A percentile compares a stretch with the other conserved stretches of the same genome.
Evolutionary conservation across 352 stramenopile species (phyloP).

Genomic region (Globisporangium sylvaticum): DNA sequence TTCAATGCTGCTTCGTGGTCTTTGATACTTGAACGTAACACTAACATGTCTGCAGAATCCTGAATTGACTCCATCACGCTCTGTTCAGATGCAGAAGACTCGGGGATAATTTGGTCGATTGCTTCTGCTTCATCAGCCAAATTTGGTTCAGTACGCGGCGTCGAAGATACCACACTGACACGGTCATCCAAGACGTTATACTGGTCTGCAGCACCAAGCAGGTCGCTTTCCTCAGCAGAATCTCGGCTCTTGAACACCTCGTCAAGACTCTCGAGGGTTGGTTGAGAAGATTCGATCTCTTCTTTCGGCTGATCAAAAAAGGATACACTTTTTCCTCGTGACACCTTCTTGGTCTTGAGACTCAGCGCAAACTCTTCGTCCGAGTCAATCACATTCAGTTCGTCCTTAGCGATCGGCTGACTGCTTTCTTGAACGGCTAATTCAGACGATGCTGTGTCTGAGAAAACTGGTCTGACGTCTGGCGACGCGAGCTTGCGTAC

Average conservation of each 20-base stretch:
- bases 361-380: slow-evolving; percentile 12
- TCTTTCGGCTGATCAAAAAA: slow-evolving; percentile 1
- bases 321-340: slow-evolving; percentile 8
- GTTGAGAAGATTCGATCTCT: background rate
- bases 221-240: background rate
- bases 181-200: background rate
- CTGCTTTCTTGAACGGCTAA: background rate
- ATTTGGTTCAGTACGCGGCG: background rate
- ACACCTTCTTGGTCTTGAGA: background rate
- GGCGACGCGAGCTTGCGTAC: background rate
- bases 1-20: too few relatives aligned
- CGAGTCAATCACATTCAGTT: background rate
- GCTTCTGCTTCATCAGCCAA: background rate
- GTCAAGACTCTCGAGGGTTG: background rate
- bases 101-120: background rate
- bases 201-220: background rate
- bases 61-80: background rate
- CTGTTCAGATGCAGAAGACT: background rate
- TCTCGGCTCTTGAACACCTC: background rate
- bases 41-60: too few relatives aligned
- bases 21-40: too few relatives aligned
- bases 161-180: background rate
- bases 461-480: background rate
- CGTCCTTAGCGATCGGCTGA: background rate
- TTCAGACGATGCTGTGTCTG: too few relatives aligned